Evolutionary conservation across 441 rosid species (phyloP).

Genomic region (Arabidopsis lyrata): DNA sequence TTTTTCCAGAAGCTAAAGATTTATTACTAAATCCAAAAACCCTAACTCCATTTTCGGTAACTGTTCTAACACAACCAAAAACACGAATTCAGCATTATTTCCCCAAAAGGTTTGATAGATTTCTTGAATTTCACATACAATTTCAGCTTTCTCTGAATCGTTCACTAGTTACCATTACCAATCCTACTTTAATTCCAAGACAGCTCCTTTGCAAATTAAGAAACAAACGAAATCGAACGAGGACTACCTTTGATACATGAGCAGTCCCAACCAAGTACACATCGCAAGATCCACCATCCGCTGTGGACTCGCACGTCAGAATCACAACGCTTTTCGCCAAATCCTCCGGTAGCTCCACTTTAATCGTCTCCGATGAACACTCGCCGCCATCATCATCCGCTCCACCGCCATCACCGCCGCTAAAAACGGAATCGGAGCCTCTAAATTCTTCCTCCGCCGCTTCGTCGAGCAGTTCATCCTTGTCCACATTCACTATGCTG

Average conservation of each 20-base stretch:
- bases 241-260: conserved; percentile 86
- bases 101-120: not conserved
- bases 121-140: conserved; percentile 17
- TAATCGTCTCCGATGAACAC: conserved; percentile 45
- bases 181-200: not conserved
- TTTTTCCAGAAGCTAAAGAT: not conserved
- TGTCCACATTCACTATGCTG: conserved; percentile 82
- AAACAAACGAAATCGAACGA: conserved; percentile 12
- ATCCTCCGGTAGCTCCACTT: conserved; percentile 70
- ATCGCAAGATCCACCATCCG: conserved; percentile 77
- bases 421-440: conserved; percentile 44
- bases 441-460: conserved; percentile 39
- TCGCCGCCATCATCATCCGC: conserved; percentile 33
- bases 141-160: conserved; percentile 26
- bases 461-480: conserved; percentile 44
- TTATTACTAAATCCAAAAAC: not conserved
- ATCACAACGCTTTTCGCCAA: conserved; percentile 67
- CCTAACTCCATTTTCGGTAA: conserved; percentile 1
- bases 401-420: conserved; percentile 40
- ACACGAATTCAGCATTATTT: not conserved
- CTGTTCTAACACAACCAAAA: conserved; percentile 10
- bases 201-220: conserved; percentile 20
- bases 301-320: conserved; percentile 74
- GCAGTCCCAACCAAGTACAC: conserved; percentile 94
- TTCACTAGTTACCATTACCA: not conserved